These are phyloP conservation scores for Pythium grandisporangium DNA, from an alignment of 352 stramenopile genomes.

Conservation along the genomic window DNA sequence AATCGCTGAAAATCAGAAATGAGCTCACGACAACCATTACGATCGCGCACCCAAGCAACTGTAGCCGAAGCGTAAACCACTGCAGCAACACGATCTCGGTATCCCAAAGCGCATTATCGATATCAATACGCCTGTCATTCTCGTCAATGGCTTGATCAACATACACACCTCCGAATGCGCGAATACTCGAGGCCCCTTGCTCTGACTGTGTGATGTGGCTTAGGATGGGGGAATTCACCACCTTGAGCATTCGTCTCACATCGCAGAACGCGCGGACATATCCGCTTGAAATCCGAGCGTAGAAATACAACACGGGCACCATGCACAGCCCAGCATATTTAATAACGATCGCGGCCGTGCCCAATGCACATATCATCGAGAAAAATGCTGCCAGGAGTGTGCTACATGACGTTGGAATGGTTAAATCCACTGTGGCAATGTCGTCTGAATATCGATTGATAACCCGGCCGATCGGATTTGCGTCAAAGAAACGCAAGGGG, in stretches of 20 bases:
- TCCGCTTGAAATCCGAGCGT: slow-evolving; percentile 41
- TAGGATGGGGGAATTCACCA: slow-evolving; percentile 30
- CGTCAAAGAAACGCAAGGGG: slow-evolving; percentile 88
- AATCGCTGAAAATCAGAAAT: slow-evolving; percentile 21
- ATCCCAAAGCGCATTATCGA: slow-evolving; percentile 32
- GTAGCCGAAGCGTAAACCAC: slow-evolving; percentile 36
- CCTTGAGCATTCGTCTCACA: slow-evolving; percentile 38
- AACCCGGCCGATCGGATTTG: slow-evolving; percentile 82
- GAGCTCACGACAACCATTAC: slow-evolving; percentile 53
- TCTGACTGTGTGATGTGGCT: slow-evolving; percentile 43
- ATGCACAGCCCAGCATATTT: slow-evolving; percentile 55
- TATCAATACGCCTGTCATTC: slow-evolving; percentile 25
- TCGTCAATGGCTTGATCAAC: slow-evolving; percentile 24
- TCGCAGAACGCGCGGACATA: slow-evolving; percentile 45
- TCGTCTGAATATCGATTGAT: slow-evolving; percentile 85
- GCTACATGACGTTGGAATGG: slow-evolving; percentile 18
- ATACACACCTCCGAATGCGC: slow-evolving; percentile 39
- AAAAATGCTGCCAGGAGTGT: slow-evolving; percentile 48
- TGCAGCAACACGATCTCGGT: slow-evolving; percentile 21
- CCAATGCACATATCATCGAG: slow-evolving; percentile 42
- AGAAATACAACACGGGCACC: slow-evolving; percentile 65
- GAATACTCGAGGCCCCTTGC: slow-evolving; percentile 30
- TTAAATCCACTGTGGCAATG: slow-evolving; percentile 79
- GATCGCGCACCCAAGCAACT: slow-evolving; percentile 64
- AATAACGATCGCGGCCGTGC: slow-evolving; percentile 55